phyloP scores from a whole-genome alignment of 371 early-diverging fungal species.

The Nematocida sp. region DNA sequence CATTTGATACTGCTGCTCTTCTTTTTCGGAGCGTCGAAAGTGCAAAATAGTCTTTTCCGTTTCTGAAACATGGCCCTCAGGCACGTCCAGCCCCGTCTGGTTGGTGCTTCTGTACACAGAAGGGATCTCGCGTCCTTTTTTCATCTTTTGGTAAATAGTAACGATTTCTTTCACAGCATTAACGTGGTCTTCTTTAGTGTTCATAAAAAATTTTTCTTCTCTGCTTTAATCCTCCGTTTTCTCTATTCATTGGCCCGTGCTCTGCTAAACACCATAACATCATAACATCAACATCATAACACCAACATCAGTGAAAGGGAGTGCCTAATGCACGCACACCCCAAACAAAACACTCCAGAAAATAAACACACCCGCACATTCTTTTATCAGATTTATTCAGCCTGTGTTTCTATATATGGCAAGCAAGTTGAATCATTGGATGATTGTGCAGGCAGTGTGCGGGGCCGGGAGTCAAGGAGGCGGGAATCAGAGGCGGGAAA shows the following conservation, averaged over 20 bases:
- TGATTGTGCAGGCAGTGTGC: no score
- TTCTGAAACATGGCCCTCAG: not conserved
- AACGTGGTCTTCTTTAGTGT: conserved; percentile 25
- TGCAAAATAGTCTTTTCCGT: conserved; percentile 6
- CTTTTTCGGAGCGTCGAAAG: not conserved
- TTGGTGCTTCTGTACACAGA: conserved; percentile 45
- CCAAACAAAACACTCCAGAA: no score
- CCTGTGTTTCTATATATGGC: no score
- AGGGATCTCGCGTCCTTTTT: conserved; percentile 56
- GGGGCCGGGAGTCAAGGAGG: no score
- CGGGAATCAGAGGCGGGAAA: no score
- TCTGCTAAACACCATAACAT: no score
- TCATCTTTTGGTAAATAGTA: conserved; percentile 62
- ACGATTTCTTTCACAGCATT: conserved; percentile 56
- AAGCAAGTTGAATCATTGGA: no score
- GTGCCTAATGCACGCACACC: no score
- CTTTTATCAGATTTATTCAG: no score
- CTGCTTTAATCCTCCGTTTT: not conserved
- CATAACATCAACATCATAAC: no score
- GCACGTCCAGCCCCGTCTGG: conserved; percentile 20
- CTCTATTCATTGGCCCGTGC: no score
- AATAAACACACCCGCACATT: not conserved
- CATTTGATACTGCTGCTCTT: conserved; percentile 35
- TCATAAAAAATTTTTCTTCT: conserved; percentile 32
- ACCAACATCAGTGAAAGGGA: no score